phyloP scores from a whole-genome alignment of 1,139 yeast genomes.

The Eremothecium cymbalariae region DNA sequence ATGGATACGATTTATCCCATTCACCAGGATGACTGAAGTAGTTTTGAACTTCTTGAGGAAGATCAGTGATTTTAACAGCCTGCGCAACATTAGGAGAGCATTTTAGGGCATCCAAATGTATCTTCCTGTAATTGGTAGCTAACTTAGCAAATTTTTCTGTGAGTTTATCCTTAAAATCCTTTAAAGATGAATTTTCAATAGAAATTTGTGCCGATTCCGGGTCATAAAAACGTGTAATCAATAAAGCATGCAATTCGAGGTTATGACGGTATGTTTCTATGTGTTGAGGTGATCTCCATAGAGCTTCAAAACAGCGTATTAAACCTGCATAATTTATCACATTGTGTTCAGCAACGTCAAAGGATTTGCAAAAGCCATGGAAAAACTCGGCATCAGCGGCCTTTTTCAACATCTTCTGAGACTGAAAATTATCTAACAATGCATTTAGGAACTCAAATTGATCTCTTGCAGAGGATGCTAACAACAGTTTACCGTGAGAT shows the following conservation, averaged over 20 bases:
- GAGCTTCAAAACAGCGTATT: slow-evolving; percentile 20
- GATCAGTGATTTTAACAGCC: slow-evolving; percentile 23
- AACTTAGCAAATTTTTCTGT: slow-evolving; percentile 21
- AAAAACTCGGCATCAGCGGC: slow-evolving; percentile 29
- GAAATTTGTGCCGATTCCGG: slow-evolving; percentile 43
- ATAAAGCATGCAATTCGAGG: slow-evolving; percentile 33
- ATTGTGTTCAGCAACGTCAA: slow-evolving; percentile 16
- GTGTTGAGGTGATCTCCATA: slow-evolving; percentile 27
- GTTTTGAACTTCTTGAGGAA: slow-evolving; percentile 19
- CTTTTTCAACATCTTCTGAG: slow-evolving; percentile 19
- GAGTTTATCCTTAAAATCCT: slow-evolving; percentile 27
- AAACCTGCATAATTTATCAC: slow-evolving; percentile 23
- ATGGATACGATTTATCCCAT: slow-evolving; percentile 30
- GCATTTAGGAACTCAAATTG: slow-evolving; percentile 29
- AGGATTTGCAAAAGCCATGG: slow-evolving; percentile 19
- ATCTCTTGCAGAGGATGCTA: slow-evolving; percentile 7
- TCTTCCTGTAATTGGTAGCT: slow-evolving; percentile 20
- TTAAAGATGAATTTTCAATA: slow-evolving; percentile 34
- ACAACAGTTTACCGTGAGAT: slow-evolving; percentile 27
- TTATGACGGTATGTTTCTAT: slow-evolving; percentile 21
- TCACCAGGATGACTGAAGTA: slow-evolving; percentile 29
- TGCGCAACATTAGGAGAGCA: slow-evolving; percentile 24
- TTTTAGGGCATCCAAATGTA: slow-evolving; percentile 22
- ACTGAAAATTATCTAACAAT: slow-evolving; percentile 19
- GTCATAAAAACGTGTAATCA: slow-evolving; percentile 46